Evolutionary conservation across 371 early-diverging fungal species (phyloP).

Genomic region (Saksenaea vasiformis): DNA sequence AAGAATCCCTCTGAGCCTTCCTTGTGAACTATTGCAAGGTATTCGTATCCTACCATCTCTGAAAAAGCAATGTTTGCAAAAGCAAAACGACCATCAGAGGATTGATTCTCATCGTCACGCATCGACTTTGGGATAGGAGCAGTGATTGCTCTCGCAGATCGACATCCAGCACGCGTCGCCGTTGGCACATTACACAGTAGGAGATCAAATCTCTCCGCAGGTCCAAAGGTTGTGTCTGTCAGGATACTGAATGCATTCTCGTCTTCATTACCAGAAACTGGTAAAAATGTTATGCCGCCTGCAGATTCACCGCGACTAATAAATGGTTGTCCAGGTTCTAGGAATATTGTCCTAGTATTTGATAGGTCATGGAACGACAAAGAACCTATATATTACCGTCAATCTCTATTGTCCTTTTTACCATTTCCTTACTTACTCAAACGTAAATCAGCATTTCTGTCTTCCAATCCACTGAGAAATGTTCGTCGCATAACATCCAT

Average conservation of each 20-base stretch:
- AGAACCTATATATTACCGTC: constrained; percentile 25
- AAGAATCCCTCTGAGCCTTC: constrained; percentile 45
- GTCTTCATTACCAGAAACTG: constrained; percentile 37
- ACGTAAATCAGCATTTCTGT: constrained; percentile 32
- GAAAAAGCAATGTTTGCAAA: constrained; percentile 43
- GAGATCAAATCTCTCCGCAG: constrained; percentile 39
- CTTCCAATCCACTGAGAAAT: constrained; percentile 66
- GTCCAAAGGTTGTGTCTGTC: constrained; percentile 41
- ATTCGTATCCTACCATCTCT: constrained; percentile 47
- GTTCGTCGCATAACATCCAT: constrained; percentile 65
- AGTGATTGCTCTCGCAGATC: constrained; percentile 24
- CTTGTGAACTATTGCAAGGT: constrained; percentile 43
- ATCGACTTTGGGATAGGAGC: constrained; percentile 55
- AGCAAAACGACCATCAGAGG: constrained; percentile 44
- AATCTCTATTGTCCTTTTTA: constrained; percentile 5
- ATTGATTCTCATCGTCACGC: constrained; percentile 25
- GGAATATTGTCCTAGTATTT: constrained; percentile 7
- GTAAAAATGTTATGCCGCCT: constrained; percentile 26
- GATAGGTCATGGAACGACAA: constrained; percentile 20
- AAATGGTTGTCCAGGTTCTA: constrained; percentile 29
- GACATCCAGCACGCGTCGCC: constrained; percentile 23
- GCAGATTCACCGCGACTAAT: constrained; percentile 11
- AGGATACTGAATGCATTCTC: constrained; percentile 44
- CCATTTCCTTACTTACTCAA: constrained; percentile 19
- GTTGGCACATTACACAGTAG: constrained; percentile 43